Conservation (phyloP, 208 protist species). For the Acanthamoeba culbertsoni region DNA sequence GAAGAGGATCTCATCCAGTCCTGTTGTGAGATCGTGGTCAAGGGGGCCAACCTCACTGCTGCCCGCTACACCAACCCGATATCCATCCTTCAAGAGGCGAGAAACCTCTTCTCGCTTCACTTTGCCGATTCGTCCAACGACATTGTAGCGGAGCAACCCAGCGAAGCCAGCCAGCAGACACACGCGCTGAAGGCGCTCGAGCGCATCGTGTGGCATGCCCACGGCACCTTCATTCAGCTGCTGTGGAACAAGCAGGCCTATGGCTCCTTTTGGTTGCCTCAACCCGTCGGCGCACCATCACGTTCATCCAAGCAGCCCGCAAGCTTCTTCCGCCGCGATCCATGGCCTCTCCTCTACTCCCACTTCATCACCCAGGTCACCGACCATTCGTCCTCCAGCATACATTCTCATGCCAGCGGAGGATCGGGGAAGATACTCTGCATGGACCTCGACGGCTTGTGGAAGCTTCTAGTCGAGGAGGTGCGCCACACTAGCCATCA, state of each 20-base stretch:
- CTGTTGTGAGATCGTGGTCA: too few relatives aligned
- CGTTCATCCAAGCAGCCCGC: not conserved
- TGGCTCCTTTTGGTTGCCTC: not conserved
- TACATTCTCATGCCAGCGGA: not conserved
- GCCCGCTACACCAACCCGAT: too few relatives aligned
- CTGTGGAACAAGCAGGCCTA: slow-evolving; percentile 14
- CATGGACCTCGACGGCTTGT: not conserved
- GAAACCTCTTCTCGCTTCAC: too few relatives aligned
- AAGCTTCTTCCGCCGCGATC: not conserved
- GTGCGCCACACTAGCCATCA: not conserved
- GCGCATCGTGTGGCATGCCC: not conserved
- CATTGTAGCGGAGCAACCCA: not conserved
- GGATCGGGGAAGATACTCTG: not conserved
- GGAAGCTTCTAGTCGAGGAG: slow-evolving; percentile 35
- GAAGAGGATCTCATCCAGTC: too few relatives aligned
- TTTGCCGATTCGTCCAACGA: too few relatives aligned
- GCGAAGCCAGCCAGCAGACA: not conserved
- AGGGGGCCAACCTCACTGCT: too few relatives aligned
- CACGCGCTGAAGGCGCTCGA: not conserved
- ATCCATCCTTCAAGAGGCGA: too few relatives aligned
- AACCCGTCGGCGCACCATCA: not conserved
- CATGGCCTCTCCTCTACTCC: not conserved
- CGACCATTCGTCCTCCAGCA: not conserved
- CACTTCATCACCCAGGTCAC: not conserved
- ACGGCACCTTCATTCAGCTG: not conserved